phyloP scores from a whole-genome alignment of 2,329 filamentous ascomycete species.

The Fusarium ramigenum region DNA sequence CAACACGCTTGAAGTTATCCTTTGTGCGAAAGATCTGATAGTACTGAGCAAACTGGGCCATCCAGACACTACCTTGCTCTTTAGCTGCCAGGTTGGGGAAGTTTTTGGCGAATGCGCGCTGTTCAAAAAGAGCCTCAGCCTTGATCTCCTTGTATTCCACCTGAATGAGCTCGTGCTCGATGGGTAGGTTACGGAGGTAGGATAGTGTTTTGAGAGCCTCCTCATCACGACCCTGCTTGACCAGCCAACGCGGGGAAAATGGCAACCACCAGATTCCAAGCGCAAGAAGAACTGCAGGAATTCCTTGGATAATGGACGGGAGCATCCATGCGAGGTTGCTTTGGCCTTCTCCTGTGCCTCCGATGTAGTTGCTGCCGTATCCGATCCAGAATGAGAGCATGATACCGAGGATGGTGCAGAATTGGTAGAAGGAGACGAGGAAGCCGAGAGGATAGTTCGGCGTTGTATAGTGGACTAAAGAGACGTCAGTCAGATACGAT shows the following conservation, averaged over 20 bases:
- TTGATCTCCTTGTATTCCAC: conserved; percentile 84
- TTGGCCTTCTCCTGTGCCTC: conserved; percentile 54
- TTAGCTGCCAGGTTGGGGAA: conserved; percentile 54
- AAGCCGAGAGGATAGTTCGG: conserved; percentile 68
- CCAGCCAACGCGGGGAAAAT: conserved; percentile 79
- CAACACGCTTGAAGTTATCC: conserved; percentile 69
- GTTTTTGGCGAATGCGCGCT: conserved; percentile 71
- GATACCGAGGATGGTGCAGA: conserved; percentile 54
- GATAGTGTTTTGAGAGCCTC: conserved; percentile 69
- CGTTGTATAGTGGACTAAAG: conserved; percentile 55
- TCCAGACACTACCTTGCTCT: conserved; percentile 53
- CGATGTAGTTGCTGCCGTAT: conserved; percentile 58
- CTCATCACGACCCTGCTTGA: conserved; percentile 74
- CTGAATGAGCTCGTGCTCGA: conserved; percentile 74
- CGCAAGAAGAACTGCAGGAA: conserved; percentile 63
- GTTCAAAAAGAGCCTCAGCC: conserved; percentile 79
- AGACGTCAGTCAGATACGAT: neutral
- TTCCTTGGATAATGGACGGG: conserved; percentile 55
- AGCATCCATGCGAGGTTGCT: conserved; percentile 56
- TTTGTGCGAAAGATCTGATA: conserved; percentile 41
- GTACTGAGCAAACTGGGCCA: conserved; percentile 60
- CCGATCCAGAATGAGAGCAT: conserved; percentile 60
- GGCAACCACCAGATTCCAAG: conserved; percentile 81
- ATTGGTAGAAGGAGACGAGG: conserved; percentile 72
- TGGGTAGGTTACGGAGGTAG: conserved; percentile 67